phyloP scores from a whole-genome alignment of 306 rosid species.

The Corylus avellana region DNA sequence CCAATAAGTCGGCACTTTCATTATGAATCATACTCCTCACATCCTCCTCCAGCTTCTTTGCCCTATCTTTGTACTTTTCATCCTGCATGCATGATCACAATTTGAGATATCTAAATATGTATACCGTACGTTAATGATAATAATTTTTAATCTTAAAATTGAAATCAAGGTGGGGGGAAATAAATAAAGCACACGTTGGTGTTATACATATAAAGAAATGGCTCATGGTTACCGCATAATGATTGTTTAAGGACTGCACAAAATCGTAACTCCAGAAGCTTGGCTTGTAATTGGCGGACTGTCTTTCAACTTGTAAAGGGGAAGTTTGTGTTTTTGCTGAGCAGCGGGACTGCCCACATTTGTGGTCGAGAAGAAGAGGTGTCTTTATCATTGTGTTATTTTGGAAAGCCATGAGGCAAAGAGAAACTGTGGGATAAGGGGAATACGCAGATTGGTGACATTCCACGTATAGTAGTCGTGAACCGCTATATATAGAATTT shows the following conservation, averaged over 20 bases:
- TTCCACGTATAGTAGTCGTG: no score
- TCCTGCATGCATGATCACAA: conserved; percentile 23
- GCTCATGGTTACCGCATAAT: conserved; percentile 24
- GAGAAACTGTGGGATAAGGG: no score
- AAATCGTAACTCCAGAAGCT: conserved; percentile 46
- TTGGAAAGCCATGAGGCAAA: no score
- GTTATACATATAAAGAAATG: no score
- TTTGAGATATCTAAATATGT: neutral
- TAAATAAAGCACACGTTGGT: no score
- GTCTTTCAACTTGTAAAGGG: conserved; percentile 14
- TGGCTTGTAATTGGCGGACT: conserved; percentile 50
- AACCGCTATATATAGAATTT: no score
- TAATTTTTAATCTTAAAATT: no score
- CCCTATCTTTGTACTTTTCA: neutral
- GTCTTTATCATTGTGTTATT: no score
- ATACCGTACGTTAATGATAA: no score
- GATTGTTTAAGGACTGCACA: conserved; percentile 46
- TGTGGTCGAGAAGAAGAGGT: neutral
- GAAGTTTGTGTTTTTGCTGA: conserved; percentile 6
- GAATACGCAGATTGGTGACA: no score
- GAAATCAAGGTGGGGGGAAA: no score
- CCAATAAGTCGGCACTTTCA: conserved; percentile 15
- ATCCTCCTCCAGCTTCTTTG: conserved; percentile 28
- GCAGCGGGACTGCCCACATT: conserved; percentile 11
- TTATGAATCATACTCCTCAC: conserved; percentile 41